Evolutionary conservation across 176 grass and related monocot species (phyloP), one percentile per base, ranked within the genome.

Genomic region (Miscanthus lutarioriparius): DNA sequence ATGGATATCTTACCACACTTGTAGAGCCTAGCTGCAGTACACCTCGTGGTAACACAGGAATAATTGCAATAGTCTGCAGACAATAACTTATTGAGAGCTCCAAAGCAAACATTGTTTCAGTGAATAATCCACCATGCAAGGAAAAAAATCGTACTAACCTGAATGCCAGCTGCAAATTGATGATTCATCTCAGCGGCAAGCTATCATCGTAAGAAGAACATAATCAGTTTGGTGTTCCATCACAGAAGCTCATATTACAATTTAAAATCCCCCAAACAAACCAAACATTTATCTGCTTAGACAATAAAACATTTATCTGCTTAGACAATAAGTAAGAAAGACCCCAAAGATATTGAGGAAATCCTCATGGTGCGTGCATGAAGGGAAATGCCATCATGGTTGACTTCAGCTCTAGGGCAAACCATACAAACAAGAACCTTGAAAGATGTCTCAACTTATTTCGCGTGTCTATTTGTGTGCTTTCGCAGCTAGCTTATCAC

Each of bases 21-120:
- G 90, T 92, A 78, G 86, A 84, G 77, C 93, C 93, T 77, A 95
- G 90, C 79, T 90, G 90, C 44, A 95, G 78, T 66, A 95, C 90
- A 78, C 93, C 93, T 53, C 81, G 88, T 49, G 93, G 93, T 79
- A 95, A 82, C 80, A 95, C 90, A 45, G 93, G 93, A 84, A 95
- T 77, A 75, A 95, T 86, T 82, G 86, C 93, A 83, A 95, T 75
- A 35, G 93, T 95, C 93, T 95, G 93, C 64, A 78, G 16, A 84
- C 1, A 84, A 83, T 44, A 94, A 83, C 23, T 86, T 84, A 83
- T 73, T 74, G 44, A 78, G 36, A 54, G 3, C 59, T 27, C 15
- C 28, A 70, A 76, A 63, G 15, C 61, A 72, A 79, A 58, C 19
- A 28, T 5, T 26, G 66, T 28, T 35, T 74, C 32, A 4, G 54